phyloP scores from a whole-genome alignment of 768 basidiomycete genomes.

The Naganishia randhawae region DNA sequence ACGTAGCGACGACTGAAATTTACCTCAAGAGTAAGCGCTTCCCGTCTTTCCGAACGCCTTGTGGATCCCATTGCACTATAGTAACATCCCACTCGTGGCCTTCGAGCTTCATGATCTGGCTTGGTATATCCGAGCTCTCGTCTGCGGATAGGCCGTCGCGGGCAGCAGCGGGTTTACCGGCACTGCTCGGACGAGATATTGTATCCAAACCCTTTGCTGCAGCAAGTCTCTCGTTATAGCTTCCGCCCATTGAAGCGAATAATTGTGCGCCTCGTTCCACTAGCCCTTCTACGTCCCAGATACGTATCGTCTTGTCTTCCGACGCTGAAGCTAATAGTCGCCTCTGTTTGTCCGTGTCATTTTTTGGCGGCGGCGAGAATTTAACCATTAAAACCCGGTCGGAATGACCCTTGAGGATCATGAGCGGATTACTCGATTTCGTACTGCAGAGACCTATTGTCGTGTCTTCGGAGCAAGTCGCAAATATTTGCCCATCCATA shows the following conservation, averaged over 20 bases:
- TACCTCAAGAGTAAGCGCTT: conserved; percentile 40
- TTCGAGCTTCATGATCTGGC: conserved; percentile 20
- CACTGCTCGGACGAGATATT: conserved; percentile 10
- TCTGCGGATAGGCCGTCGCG: background rate
- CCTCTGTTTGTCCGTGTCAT: conserved; percentile 21
- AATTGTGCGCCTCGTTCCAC: conserved; percentile 19
- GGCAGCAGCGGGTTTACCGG: background rate
- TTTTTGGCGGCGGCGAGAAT: conserved; percentile 32
- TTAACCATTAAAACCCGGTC: conserved; percentile 37
- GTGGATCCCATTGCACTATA: conserved; percentile 28
- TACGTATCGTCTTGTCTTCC: conserved; percentile 44
- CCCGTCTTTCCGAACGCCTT: conserved; percentile 19
- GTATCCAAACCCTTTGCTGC: conserved; percentile 3
- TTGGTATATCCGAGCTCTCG: conserved; percentile 15
- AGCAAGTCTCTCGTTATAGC: conserved; percentile 14
- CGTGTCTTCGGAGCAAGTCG: conserved; percentile 45
- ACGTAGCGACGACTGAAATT: conserved; percentile 16
- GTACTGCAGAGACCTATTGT: conserved; percentile 45
- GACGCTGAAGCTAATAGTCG: conserved; percentile 43
- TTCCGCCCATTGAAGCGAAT: conserved; percentile 20
- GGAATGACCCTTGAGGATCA: conserved; percentile 36
- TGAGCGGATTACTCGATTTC: conserved; percentile 30
- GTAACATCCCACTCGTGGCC: conserved; percentile 30
- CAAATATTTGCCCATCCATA: conserved; percentile 48
- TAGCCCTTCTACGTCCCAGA: conserved; percentile 38